phyloP scores from a whole-genome alignment of 2,329 filamentous ascomycete genomes.

The Decorospora gaudefroyi region DNA sequence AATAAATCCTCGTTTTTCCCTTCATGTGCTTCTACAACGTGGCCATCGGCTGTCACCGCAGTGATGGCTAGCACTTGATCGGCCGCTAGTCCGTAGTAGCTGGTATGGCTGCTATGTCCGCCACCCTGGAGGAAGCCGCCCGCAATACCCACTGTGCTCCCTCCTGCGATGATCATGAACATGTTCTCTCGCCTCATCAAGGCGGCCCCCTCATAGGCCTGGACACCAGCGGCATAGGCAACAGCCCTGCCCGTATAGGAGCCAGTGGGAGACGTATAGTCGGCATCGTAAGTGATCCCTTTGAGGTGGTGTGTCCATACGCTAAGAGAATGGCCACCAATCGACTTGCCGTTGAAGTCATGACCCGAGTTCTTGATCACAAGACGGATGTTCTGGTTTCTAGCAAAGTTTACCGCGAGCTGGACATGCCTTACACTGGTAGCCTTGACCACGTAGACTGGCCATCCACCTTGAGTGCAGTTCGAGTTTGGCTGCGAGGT shows the following conservation, averaged over 20 bases:
- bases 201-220: slow-evolving; percentile 55
- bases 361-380: slow-evolving; percentile 43
- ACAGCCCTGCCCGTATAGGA: slow-evolving; percentile 45
- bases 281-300: slow-evolving; percentile 18
- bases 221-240: slow-evolving; percentile 58
- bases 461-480: slow-evolving; percentile 33
- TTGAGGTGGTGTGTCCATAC: slow-evolving; percentile 31
- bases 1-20: slow-evolving; percentile 33
- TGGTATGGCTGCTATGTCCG: slow-evolving; percentile 51
- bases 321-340: slow-evolving; percentile 16
- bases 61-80: slow-evolving; percentile 36
- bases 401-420: slow-evolving; percentile 38
- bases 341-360: slow-evolving; percentile 27
- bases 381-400: slow-evolving; percentile 37
- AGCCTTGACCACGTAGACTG: slow-evolving; percentile 33
- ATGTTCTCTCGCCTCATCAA: slow-evolving; percentile 52
- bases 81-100: slow-evolving; percentile 47
- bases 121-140: slow-evolving; percentile 26
- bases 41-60: slow-evolving; percentile 35
- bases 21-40: slow-evolving; percentile 29
- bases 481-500: slow-evolving; percentile 40
- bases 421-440: slow-evolving; percentile 30
- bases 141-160: slow-evolving; percentile 56
- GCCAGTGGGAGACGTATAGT: slow-evolving; percentile 16
- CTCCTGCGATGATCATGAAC: slow-evolving; percentile 59